Base-by-base conservation (phyloP, 352 stramenopile species). In the Pythium oligandrum region DNA sequence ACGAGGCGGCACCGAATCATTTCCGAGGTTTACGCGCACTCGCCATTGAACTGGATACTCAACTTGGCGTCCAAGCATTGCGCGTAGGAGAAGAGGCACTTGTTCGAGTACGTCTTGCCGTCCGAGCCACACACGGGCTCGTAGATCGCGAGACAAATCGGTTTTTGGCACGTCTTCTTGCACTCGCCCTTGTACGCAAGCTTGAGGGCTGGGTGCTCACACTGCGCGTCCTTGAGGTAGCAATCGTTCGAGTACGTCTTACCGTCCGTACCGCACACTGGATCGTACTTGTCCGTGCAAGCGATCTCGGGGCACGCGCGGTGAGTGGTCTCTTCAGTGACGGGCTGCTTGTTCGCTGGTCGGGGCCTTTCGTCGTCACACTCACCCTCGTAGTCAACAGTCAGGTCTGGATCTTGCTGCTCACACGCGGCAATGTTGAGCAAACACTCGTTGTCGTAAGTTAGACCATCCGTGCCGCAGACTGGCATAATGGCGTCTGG, bases 181-280 rank as follows among this genome's bases (percentile, higher is more conserved):
- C 17, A 38, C 4, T 53, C 48, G 8, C 30, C 33, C 10, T 53
- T 36, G 38, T 12, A 44, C 6, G n/a, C 33, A 11, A 37, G 9
- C 36, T 42, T 53, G 35, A 53, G 32, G 38, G 3, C n/a, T 44
- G 48, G 9, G 36, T 53, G 11, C 33, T 44, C 10, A 17, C 48
- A 53, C 38, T 53, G 30, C 17, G 48, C 48, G 36, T 10, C 38
- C 10, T 37, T 8, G 6, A 50, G 17, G 10, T 32, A 31, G 38
- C 48, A 53, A 7, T 44, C 35, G 48, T 53, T 53, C 10, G 48
- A 10, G 48, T 53, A 53, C 6, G 31, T 53, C n/a, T 44, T n/a
- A 5, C 36, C 48, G 36, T 53, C 48, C 33, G 48, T 44, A n/a
- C 48, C 48, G 34, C 48, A 53, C 48, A 53, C 48, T 10, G 48